A percentile compares a stretch with the other conserved stretches of the same genome.
Evolutionary conservation across 768 basidiomycete genomes (phyloP).

Genomic region (Boletus tomentosulus): DNA sequence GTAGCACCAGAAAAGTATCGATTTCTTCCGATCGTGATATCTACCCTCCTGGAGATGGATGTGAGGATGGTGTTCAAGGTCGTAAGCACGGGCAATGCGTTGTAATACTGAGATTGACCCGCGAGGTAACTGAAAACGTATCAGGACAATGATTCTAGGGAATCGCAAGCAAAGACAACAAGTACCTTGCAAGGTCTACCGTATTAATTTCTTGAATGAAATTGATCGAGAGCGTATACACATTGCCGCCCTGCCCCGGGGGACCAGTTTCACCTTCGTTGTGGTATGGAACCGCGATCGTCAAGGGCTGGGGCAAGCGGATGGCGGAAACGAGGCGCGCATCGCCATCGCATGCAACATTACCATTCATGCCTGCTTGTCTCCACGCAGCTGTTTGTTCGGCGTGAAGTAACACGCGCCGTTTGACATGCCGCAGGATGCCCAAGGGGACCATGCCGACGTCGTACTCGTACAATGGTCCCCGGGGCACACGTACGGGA

Average conservation of each 20-base stretch:
- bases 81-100: not conserved
- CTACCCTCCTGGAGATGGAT: not conserved
- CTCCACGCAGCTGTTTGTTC: conserved; percentile 37
- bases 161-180: not conserved
- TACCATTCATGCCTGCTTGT: conserved; percentile 31
- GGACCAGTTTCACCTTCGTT: not conserved
- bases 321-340: conserved; percentile 37
- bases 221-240: not conserved
- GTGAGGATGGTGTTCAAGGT: not conserved
- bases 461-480: conserved; percentile 40
- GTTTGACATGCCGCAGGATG: conserved; percentile 29
- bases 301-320: not conserved
- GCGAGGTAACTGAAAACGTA: not conserved
- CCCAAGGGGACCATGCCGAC: conserved; percentile 30
- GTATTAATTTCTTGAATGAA: not conserved
- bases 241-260: not conserved
- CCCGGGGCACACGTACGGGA: conserved; percentile 37
- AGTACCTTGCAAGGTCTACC: not conserved
- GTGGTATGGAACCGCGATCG: not conserved
- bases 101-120: not conserved
- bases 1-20: not conserved
- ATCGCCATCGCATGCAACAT: too few species aligned
- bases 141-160: not conserved
- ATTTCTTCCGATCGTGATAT: not conserved
- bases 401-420: conserved; percentile 41